Conservation (phyloP, 352 stramenopile species). For the Sclerospora graminicola region DNA sequence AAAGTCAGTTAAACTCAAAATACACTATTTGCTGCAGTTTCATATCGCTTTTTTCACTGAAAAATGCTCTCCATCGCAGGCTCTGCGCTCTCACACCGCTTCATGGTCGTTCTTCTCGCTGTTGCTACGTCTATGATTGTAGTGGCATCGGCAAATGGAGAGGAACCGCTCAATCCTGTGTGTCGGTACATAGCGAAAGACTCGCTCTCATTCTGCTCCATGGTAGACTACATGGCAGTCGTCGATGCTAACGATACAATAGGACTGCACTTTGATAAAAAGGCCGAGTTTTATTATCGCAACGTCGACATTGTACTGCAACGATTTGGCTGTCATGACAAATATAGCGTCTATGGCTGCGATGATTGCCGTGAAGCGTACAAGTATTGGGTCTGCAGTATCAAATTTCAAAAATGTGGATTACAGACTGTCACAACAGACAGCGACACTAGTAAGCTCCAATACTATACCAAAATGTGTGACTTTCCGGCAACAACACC, state of each 20-base stretch:
- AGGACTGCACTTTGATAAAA: constrained; percentile 38
- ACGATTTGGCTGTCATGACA: constrained; percentile 69
- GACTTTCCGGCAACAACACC: too few relatives aligned
- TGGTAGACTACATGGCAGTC: constrained; percentile 75
- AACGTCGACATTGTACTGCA: constrained; percentile 75
- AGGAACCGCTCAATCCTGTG: constrained; percentile 36
- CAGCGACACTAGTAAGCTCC: too few relatives aligned
- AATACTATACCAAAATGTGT: too few relatives aligned
- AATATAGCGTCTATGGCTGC: constrained; percentile 75
- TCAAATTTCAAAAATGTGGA: too few relatives aligned
- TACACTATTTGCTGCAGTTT: constrained; percentile 10
- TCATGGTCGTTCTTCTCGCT: too few relatives aligned
- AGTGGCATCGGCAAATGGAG: constrained; percentile 15
- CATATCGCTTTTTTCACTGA: constrained; percentile 4
- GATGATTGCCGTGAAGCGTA: constrained; percentile 81
- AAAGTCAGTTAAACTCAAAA: background rate
- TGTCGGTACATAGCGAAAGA: constrained; percentile 46
- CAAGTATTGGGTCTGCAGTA: constrained; percentile 87
- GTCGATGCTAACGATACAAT: constrained; percentile 44
- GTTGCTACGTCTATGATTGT: background rate
- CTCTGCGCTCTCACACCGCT: background rate
- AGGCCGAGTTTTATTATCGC: constrained; percentile 65
- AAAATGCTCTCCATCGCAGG: background rate
- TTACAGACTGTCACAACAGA: too few relatives aligned
- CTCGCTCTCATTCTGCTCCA: constrained; percentile 70